A percentile compares a stretch with the other conserved stretches of the same genome.
phyloP scores from a whole-genome alignment of 2,329 filamentous ascomycete genomes.

The Fusarium falciforme region DNA sequence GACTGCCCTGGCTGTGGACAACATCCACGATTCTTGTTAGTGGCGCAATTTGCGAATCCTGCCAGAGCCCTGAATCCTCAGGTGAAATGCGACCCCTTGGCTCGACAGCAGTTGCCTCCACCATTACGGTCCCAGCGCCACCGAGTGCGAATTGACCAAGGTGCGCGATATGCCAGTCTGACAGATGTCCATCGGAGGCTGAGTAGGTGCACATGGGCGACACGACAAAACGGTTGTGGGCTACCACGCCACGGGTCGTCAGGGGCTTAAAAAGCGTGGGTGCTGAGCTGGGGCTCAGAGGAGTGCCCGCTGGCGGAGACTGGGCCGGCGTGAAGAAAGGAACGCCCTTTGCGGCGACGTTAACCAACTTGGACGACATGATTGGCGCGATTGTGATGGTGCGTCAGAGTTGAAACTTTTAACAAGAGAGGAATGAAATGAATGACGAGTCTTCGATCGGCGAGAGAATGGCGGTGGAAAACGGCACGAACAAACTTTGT shows the following conservation, averaged over 20 bases:
- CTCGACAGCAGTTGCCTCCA: constrained; percentile 82
- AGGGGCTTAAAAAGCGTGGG: no score
- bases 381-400: not conserved
- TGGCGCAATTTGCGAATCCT: constrained; percentile 81
- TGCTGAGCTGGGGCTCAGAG: constrained; percentile 48
- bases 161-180: constrained; percentile 84
- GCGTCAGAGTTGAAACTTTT: not conserved
- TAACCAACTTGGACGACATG: not conserved
- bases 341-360: constrained; percentile 44
- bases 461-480: no score
- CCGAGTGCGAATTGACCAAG: constrained; percentile 80
- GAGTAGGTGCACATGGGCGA: no score
- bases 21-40: constrained; percentile 79
- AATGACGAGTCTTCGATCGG: not conserved
- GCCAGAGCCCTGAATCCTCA: constrained; percentile 82
- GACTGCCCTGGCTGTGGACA: constrained; percentile 80
- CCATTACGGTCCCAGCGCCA: constrained; percentile 77
- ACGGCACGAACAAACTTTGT: no score
- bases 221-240: no score
- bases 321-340: constrained; percentile 61
- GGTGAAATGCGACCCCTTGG: constrained; percentile 85
- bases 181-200: constrained; percentile 70
- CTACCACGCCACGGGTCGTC: no score
- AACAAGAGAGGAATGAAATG: not conserved
- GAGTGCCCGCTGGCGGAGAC: constrained; percentile 52